Evolutionary conservation across 2,329 filamentous ascomycete genomes (phyloP).

Genomic region (Diplodia seriata): DNA sequence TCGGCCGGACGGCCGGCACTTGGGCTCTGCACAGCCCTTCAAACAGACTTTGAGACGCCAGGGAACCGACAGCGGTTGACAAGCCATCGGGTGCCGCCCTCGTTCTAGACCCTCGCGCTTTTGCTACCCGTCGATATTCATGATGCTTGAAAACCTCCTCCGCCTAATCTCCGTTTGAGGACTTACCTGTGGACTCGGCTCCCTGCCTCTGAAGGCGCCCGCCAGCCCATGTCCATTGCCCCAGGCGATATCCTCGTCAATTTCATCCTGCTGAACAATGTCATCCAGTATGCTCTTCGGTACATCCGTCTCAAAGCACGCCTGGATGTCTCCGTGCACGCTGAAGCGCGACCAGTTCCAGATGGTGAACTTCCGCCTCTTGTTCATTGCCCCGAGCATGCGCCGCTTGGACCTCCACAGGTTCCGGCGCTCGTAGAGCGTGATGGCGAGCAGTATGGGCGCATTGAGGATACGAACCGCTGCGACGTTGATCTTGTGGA

Average conservation of each 20-base stretch:
- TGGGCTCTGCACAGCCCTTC: not conserved
- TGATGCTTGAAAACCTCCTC: constrained; percentile 30
- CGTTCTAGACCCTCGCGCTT: constrained; percentile 13
- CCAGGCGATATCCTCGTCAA: constrained; percentile 53
- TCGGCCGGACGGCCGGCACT: constrained; percentile 23
- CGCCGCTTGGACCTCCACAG: constrained; percentile 65
- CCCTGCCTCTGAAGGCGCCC: constrained; percentile 21
- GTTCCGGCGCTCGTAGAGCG: constrained; percentile 71
- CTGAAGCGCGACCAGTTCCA: constrained; percentile 74
- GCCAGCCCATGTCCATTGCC: constrained; percentile 23
- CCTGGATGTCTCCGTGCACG: constrained; percentile 73
- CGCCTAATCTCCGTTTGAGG: constrained; percentile 18
- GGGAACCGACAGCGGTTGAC: constrained; percentile 24
- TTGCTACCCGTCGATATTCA: constrained; percentile 4
- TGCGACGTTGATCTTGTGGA: constrained; percentile 87
- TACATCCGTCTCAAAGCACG: constrained; percentile 75
- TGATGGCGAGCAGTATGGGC: constrained; percentile 75
- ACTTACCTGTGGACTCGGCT: constrained; percentile 17
- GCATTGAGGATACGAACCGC: constrained; percentile 76
- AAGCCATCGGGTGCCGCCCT: not conserved
- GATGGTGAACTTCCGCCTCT: constrained; percentile 57
- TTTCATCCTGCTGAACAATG: constrained; percentile 58
- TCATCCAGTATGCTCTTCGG: constrained; percentile 61
- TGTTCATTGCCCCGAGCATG: constrained; percentile 42
- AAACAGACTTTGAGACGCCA: constrained; percentile 6